A percentile compares a stretch with the other conserved stretches of the same genome.
Conservation (phyloP, 768 basidiomycete genomes). For the Tricholomella constricta region DNA sequence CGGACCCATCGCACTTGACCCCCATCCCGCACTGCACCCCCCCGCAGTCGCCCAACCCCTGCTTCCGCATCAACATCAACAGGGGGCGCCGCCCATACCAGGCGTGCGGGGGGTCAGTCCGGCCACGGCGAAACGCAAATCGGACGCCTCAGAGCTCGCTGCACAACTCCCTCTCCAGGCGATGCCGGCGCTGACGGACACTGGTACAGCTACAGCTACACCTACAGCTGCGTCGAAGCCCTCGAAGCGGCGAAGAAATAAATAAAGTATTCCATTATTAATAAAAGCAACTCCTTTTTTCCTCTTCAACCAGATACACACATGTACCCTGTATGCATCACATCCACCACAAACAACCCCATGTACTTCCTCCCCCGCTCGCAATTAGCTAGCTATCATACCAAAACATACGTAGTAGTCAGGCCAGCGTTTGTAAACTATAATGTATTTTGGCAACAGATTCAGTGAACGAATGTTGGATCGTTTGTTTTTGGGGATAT, state of each 20-base stretch:
- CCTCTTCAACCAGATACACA: too few relatives aligned
- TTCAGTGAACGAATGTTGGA: slow-evolving; percentile 10
- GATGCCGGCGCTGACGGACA: background rate
- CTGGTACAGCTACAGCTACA: too few relatives aligned
- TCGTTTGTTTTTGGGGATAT: background rate
- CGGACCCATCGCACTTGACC: background rate
- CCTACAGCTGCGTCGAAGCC: slow-evolving; percentile 3
- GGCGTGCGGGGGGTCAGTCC: slow-evolving; percentile 8
- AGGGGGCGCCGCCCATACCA: slow-evolving; percentile 13
- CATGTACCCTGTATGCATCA: background rate
- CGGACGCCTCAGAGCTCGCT: slow-evolving; percentile 16
- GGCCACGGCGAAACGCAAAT: slow-evolving; percentile 17
- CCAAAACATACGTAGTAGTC: slow-evolving; percentile 2
- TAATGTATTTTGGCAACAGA: slow-evolving; percentile 13
- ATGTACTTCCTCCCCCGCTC: slow-evolving; percentile 1
- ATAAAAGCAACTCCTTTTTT: background rate
- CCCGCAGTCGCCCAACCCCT: background rate
- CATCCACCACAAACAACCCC: background rate
- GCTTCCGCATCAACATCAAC: background rate
- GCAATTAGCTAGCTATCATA: background rate
- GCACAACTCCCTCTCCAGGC: background rate
- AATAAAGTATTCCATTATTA: slow-evolving; percentile 12
- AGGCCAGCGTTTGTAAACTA: slow-evolving; percentile 19
- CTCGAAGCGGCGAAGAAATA: slow-evolving; percentile 21
- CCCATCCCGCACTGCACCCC: background rate